A percentile compares a stretch with the other conserved stretches of the same genome.
These are phyloP conservation scores for Blumeriella jaapii DNA, from an alignment of 2,329 filamentous ascomycete species.

Conservation along the genomic window DNA sequence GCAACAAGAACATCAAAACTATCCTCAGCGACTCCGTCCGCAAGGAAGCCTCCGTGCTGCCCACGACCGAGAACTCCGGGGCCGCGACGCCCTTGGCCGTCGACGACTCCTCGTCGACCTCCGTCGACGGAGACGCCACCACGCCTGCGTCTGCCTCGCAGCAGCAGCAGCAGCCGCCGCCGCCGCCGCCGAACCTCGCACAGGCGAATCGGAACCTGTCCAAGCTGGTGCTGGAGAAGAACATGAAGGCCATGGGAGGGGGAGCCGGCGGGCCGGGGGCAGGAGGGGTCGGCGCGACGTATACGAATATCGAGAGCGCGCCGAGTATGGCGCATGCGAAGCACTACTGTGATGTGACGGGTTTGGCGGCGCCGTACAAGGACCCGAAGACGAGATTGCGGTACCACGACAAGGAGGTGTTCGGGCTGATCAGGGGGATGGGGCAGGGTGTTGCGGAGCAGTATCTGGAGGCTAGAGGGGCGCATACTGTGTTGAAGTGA, in stretches of 20 bases:
- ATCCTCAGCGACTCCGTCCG: conserved; percentile 82
- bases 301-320: conserved; percentile 93
- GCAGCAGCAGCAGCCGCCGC: conserved; percentile 29
- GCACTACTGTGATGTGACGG: conserved; percentile 93
- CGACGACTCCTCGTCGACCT: conserved; percentile 42
- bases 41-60: conserved; percentile 79
- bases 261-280: conserved; percentile 43
- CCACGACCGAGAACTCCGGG: conserved; percentile 72
- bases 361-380: conserved; percentile 78
- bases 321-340: conserved; percentile 76
- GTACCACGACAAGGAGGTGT: conserved; percentile 90
- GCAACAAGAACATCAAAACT: conserved; percentile 98
- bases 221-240: conserved; percentile 82
- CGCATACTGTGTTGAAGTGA: conserved; percentile 60
- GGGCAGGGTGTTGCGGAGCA: conserved; percentile 76
- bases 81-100: conserved; percentile 53
- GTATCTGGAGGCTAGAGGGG: conserved; percentile 80
- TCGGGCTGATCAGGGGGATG: conserved; percentile 67
- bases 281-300: conserved; percentile 59
- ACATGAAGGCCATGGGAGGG: conserved; percentile 36
- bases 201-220: conserved; percentile 80
- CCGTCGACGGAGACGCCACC: conserved; percentile 35
- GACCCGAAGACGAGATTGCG: conserved; percentile 90
- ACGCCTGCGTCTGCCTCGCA: too few relatives aligned
- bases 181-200: conserved; percentile 58